Base-by-base conservation (phyloP, 495 filamentous ascomycete species). In the Penicillium mononematosum region DNA sequence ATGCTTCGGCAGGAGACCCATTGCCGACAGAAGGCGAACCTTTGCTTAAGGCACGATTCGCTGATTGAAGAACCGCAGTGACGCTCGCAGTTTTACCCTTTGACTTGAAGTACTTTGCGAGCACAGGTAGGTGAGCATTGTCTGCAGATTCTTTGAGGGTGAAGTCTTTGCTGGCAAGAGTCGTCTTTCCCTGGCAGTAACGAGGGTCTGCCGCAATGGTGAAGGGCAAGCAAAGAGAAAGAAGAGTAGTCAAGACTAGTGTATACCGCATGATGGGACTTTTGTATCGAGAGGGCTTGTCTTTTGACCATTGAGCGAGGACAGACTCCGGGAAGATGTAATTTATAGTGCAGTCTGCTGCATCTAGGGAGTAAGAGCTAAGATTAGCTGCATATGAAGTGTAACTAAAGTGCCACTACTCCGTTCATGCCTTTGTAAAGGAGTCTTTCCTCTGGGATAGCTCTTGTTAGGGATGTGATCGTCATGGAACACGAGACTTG, bases 31-130 rank as follows among this genome's bases (percentile, higher is more conserved):
- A 25, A 1, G 59, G 59, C 2, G 49, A 49, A 7, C 56, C 56
- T 50, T 56, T 66, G 45, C 53, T 63, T 29, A 75, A 62, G 25
- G 50, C 67, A 46, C 75, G 74, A 44, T 77, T 77, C 24, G 64
- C 59, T 42, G 73, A 67, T 19, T 58, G 53, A 41, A 77, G 66
- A 16, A 77, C 70, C 27, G 62, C 55, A 14, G 62, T 54, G 27
- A 77, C 67, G 45, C 61, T 67, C 25, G 60, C 66, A 22, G 56
- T 70, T 4, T 65, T 69, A 17, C 68, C 56, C 3, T 56, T 45
- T 11, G 34, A 25, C 19, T 50, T 16, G 44, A 69, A 64, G 36
- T 59, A 46, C 14, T 62, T 50, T 0, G 61, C 55, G 11, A 69
- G 61, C 11, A 51, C 56, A 16, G 58, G 14, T 2, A 65, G 56